A percentile compares a stretch with the other conserved stretches of the same genome.
Evolutionary conservation across 2,329 filamentous ascomycete species (phyloP).

Genomic region (Allantophomopsis lycopodina): DNA sequence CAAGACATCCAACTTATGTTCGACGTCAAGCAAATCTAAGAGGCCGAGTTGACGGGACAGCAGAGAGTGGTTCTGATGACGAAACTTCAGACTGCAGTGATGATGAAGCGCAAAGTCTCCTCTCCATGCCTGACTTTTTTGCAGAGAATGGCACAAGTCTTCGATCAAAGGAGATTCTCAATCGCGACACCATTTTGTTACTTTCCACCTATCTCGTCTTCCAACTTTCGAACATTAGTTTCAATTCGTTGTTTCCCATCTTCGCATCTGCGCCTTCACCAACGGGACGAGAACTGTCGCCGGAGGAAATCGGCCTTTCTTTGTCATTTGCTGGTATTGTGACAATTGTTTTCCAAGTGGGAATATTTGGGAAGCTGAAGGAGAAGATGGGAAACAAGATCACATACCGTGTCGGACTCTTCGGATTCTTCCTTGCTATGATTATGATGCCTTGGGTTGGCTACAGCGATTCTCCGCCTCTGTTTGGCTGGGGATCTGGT

Average conservation of each 20-base stretch:
- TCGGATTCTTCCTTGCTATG: constrained; percentile 73
- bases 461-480: constrained; percentile 47
- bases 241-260: constrained; percentile 89
- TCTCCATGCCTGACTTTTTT: constrained; percentile 21
- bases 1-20: constrained; percentile 43
- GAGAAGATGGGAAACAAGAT: constrained; percentile 72
- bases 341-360: constrained; percentile 83
- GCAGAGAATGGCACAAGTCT: constrained; percentile 31
- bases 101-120: constrained; percentile 13
- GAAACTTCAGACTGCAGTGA: constrained; percentile 15
- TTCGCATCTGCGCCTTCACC: constrained; percentile 69
- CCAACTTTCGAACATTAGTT: constrained; percentile 86
- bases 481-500: constrained; percentile 44
- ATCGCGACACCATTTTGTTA: constrained; percentile 68
- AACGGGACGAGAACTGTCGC: constrained; percentile 60
- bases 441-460: constrained; percentile 82
- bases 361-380: constrained; percentile 68
- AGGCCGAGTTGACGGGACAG: constrained; percentile 16
- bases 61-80: constrained; percentile 26
- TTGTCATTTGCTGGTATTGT: constrained; percentile 72
- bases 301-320: constrained; percentile 72
- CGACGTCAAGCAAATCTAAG: constrained; percentile 20
- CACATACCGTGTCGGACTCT: constrained; percentile 66
- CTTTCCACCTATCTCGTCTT: constrained; percentile 84
- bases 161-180: constrained; percentile 48